phyloP scores from a whole-genome alignment of 441 rosid species.

The Omphalea diandra region DNA sequence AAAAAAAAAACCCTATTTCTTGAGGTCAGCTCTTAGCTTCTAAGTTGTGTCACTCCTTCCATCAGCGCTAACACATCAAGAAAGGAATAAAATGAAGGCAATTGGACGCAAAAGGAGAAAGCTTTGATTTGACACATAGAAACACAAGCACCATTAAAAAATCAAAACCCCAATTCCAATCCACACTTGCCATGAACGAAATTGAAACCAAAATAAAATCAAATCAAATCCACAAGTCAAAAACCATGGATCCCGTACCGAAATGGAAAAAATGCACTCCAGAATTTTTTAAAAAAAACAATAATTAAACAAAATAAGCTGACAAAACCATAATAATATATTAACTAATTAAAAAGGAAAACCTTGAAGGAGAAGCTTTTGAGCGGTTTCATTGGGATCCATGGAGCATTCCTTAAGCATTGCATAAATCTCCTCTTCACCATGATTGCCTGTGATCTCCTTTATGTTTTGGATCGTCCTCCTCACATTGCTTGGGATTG shows the following conservation, averaged over 20 bases:
- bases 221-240: constrained; percentile 38
- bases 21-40: not conserved
- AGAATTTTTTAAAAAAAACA: constrained; percentile 9
- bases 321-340: too few relatives aligned
- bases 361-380: constrained; percentile 76
- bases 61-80: constrained; percentile 9
- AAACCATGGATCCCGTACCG: constrained; percentile 25
- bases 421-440: constrained; percentile 90
- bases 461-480: constrained; percentile 70
- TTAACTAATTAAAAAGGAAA: not conserved
- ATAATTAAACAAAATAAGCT: not conserved
- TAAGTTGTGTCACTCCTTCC: constrained; percentile 2
- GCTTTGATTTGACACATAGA: constrained; percentile 3
- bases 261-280: constrained; percentile 3
- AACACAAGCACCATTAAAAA: constrained; percentile 17
- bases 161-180: constrained; percentile 28
- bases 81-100: not conserved
- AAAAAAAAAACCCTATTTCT: not conserved
- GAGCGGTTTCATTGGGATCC: constrained; percentile 92
- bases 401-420: constrained; percentile 86
- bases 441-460: constrained; percentile 79
- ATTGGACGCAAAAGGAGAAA: constrained; percentile 8
- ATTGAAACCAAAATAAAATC: constrained; percentile 7
- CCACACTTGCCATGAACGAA: constrained; percentile 1
- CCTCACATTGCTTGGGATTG: constrained; percentile 53